phyloP scores from a whole-genome alignment of 495 filamentous ascomycete genomes.

The Letharia columbiana region DNA sequence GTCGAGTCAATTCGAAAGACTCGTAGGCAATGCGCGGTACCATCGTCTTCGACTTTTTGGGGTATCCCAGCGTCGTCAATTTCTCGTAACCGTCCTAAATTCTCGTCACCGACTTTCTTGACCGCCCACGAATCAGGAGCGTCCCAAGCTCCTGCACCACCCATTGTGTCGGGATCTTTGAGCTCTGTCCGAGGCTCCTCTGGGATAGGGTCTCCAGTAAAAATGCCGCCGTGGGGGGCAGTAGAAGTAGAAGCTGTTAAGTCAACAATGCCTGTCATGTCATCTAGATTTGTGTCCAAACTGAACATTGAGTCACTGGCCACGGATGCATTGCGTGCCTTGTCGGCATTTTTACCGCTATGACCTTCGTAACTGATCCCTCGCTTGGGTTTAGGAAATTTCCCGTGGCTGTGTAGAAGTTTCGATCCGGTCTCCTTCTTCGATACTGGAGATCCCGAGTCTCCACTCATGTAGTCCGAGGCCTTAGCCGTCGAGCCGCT shows the following conservation, averaged over 20 bases:
- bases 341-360: slow-evolving; percentile 28
- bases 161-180: slow-evolving; percentile 28
- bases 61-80: slow-evolving; percentile 50
- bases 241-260: slow-evolving; percentile 36
- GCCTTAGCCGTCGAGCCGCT: slow-evolving; percentile 25
- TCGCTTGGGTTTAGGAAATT: slow-evolving; percentile 39
- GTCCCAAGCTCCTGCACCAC: slow-evolving; percentile 54
- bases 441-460: slow-evolving; percentile 20
- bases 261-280: slow-evolving; percentile 75
- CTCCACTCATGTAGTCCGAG: slow-evolving; percentile 22
- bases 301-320: slow-evolving; percentile 46
- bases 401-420: slow-evolving; percentile 26
- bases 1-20: slow-evolving; percentile 89
- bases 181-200: slow-evolving; percentile 33
- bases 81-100: slow-evolving; percentile 48
- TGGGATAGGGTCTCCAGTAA: slow-evolving; percentile 42
- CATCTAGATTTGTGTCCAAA: slow-evolving; percentile 73
- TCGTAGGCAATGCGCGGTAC: slow-evolving; percentile 76
- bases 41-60: slow-evolving; percentile 56
- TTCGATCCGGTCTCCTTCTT: slow-evolving; percentile 22
- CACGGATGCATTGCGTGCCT: slow-evolving; percentile 36
- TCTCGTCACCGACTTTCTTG: slow-evolving; percentile 58
- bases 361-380: slow-evolving; percentile 47
- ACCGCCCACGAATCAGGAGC: slow-evolving; percentile 93
- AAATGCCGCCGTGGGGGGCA: slow-evolving; percentile 48